phyloP scores from a whole-genome alignment of 148 eudicot species.

The Hydrangea macrophylla region DNA sequence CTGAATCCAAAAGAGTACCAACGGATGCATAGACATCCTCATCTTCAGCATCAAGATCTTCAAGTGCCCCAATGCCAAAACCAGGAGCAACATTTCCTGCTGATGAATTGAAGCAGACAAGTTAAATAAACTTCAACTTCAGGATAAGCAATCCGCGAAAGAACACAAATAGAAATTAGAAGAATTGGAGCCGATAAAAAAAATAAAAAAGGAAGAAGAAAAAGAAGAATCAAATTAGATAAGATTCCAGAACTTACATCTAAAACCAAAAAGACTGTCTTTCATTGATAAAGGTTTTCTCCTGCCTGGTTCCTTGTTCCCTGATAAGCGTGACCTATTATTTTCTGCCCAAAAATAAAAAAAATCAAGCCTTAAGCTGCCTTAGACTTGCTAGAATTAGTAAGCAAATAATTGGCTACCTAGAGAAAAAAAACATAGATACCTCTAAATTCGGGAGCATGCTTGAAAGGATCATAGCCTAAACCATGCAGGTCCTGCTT shows the following conservation, averaged over 20 bases:
- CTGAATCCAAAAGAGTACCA: slow-evolving; percentile 21
- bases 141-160: slow-evolving; percentile 2
- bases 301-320: slow-evolving; percentile 31
- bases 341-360: slow-evolving; percentile 47
- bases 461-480: slow-evolving; percentile 90
- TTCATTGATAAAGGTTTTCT: slow-evolving; percentile 41
- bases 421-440: slow-evolving; percentile 21
- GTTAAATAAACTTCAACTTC: slow-evolving; percentile 13
- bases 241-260: slow-evolving; percentile 40
- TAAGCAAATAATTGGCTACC: slow-evolving; percentile 5
- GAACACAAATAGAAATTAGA: neutral
- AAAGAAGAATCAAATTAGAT: neutral
- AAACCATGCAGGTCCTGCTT: slow-evolving; percentile 90
- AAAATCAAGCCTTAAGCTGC: slow-evolving; percentile 7
- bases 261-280: slow-evolving; percentile 52
- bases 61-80: slow-evolving; percentile 95
- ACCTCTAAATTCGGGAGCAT: slow-evolving; percentile 98
- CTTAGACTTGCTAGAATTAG: slow-evolving; percentile 14
- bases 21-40: slow-evolving; percentile 89
- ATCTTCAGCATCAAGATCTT: slow-evolving; percentile 89
- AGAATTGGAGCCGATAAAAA: neutral
- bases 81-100: slow-evolving; percentile 87
- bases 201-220: neutral
- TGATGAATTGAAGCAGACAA: slow-evolving; percentile 31
- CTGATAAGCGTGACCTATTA: slow-evolving; percentile 54